Percentiles rank a stretch among this genome's conserved stretches.
These are phyloP conservation scores for Cichorium intybus DNA, from an alignment of 140 eudicot species.

Conservation along the genomic window DNA sequence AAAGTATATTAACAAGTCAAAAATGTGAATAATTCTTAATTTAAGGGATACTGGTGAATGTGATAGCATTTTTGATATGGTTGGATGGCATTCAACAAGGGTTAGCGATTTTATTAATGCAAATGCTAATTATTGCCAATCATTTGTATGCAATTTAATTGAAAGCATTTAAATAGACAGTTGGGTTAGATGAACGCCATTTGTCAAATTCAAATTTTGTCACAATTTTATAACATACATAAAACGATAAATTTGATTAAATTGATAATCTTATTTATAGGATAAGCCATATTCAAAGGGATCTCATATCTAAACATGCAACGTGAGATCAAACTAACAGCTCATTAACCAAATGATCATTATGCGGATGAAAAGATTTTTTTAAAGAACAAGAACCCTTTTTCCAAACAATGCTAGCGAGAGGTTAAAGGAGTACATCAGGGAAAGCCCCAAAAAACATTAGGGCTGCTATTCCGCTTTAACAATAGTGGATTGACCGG, in stretches of 20 bases:
- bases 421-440: too few relatives aligned
- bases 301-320: not conserved
- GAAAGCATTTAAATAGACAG: not conserved
- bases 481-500: too few relatives aligned
- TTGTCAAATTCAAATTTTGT: not conserved
- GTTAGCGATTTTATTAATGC: not conserved
- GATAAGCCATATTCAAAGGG: not conserved
- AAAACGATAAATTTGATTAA: not conserved
- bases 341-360: not conserved
- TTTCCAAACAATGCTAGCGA: too few relatives aligned
- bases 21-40: too few relatives aligned
- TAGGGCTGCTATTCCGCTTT: too few relatives aligned
- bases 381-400: too few relatives aligned
- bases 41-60: not conserved
- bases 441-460: too few relatives aligned
- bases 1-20: too few relatives aligned
- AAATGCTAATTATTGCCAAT: conserved; percentile 22
- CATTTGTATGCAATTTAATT: conserved; percentile 12
- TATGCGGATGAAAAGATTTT: not conserved
- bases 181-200: conserved; percentile 9
- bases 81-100: conserved; percentile 1
- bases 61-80: too few relatives aligned
- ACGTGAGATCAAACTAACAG: not conserved
- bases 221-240: not conserved
- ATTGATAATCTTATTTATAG: not conserved